Conservation (phyloP, 2,329 filamentous ascomycete species). For the Beauveria sp. region DNA sequence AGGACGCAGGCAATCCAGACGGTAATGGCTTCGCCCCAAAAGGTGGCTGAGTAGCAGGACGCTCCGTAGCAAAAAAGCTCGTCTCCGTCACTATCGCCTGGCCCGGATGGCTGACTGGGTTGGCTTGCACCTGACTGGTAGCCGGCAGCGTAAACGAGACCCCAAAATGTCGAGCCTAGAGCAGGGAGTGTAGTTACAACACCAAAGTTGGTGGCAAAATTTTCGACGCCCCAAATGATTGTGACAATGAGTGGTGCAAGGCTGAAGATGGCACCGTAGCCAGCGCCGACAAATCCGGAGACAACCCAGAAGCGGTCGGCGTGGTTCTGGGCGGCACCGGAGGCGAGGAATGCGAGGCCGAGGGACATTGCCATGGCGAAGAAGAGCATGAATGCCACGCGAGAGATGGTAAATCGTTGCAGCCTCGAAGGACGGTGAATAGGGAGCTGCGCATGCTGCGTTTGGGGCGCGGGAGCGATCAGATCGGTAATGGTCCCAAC, state of each 20-base stretch:
- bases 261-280: conserved; percentile 87
- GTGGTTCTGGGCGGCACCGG: conserved; percentile 66
- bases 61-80: conserved; percentile 71
- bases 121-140: conserved; percentile 61
- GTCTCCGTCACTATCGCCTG: conserved; percentile 27
- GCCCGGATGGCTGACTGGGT: conserved; percentile 20
- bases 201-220: conserved; percentile 97
- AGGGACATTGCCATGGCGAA: conserved; percentile 67
- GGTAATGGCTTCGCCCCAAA: conserved; percentile 78
- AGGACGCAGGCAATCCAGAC: conserved; percentile 69
- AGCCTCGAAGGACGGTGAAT: conserved; percentile 20
- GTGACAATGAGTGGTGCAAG: conserved; percentile 86
- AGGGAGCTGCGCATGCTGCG: conserved; percentile 45
- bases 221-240: conserved; percentile 98
- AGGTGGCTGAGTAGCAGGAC: conserved; percentile 71
- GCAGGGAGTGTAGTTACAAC: conserved; percentile 91
- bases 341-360: conserved; percentile 71
- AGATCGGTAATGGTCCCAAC: conserved; percentile 85
- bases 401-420: conserved; percentile 56
- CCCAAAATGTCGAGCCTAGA: conserved; percentile 81
- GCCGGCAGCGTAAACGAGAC: conserved; percentile 74
- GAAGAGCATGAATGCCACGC: conserved; percentile 69
- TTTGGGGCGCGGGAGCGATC: conserved; percentile 62
- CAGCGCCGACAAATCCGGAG: conserved; percentile 75
- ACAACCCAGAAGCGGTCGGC: conserved; percentile 78